Conservation (phyloP, 1,284 basidiomycete genomes). For the Moesziomyces antarcticus region DNA sequence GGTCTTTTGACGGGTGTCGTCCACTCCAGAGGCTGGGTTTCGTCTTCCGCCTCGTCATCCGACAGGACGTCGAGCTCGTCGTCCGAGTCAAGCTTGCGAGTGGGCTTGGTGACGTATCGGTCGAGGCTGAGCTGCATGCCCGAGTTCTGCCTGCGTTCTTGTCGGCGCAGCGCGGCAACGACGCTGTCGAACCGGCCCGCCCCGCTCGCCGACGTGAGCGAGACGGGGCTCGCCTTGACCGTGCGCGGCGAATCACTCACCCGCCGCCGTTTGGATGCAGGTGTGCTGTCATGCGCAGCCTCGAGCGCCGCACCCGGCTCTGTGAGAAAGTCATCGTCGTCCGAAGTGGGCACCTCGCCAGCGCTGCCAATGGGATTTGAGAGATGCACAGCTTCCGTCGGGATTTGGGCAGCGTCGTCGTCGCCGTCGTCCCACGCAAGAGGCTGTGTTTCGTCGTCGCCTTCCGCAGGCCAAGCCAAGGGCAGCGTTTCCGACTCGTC, state of each 20-base stretch:
- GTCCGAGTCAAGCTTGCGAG: slow-evolving; percentile 1
- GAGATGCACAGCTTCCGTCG: too few relatives aligned
- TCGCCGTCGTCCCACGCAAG: slow-evolving; percentile 17
- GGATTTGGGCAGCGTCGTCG: not conserved
- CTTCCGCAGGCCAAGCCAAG: slow-evolving; percentile 9
- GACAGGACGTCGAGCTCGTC: slow-evolving; percentile 22
- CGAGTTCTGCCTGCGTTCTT: slow-evolving; percentile 20
- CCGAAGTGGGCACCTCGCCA: slow-evolving; percentile 23
- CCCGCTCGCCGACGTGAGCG: slow-evolving; percentile 3
- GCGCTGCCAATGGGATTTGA: too few relatives aligned
- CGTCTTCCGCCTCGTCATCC: slow-evolving; percentile 17
- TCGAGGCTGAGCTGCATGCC: slow-evolving; percentile 32
- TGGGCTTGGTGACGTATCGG: slow-evolving; percentile 1
- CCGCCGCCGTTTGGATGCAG: not conserved
- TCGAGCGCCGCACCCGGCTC: slow-evolving; percentile 5
- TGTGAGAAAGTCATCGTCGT: slow-evolving; percentile 30
- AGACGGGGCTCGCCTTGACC: slow-evolving; percentile 18
- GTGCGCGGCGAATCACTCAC: not conserved
- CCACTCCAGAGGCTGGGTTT: not conserved
- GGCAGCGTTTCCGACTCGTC: slow-evolving; percentile 18
- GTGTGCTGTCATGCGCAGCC: not conserved
- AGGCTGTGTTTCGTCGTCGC: slow-evolving; percentile 27
- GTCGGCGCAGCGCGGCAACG: slow-evolving; percentile 22
- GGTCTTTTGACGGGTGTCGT: not conserved
- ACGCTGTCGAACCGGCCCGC: slow-evolving; percentile 17